A percentile compares a stretch with the other conserved stretches of the same genome.
phyloP scores from a whole-genome alignment of 495 filamentous ascomycete species.

The Talaromyces stipitatus region DNA sequence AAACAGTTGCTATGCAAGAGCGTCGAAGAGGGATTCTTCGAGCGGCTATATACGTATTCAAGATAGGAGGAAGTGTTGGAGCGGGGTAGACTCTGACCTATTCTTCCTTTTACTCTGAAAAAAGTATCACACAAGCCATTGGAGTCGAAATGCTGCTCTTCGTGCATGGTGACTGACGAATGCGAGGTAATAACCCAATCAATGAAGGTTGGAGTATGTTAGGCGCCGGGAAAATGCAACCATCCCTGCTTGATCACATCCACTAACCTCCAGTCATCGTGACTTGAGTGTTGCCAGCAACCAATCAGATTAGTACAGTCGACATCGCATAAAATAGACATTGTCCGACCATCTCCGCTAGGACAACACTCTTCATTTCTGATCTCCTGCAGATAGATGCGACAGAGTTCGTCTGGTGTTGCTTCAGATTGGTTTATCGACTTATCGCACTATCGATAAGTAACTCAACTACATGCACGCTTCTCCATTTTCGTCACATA shows the following conservation, averaged over 20 bases:
- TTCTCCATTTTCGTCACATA: not conserved
- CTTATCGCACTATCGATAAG: not conserved
- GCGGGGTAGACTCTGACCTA: constrained; percentile 1
- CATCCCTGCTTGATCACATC: constrained; percentile 1
- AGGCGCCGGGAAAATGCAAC: not conserved
- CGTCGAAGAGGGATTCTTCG: constrained; percentile 9
- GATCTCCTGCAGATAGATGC: not conserved
- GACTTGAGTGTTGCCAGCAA: not conserved
- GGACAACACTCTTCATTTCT: not conserved
- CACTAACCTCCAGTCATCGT: not conserved
- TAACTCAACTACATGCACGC: not conserved
- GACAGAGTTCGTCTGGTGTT: not conserved
- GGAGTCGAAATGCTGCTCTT: not conserved
- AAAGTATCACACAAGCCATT: not conserved
- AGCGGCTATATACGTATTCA: constrained; percentile 40
- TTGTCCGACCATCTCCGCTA: not conserved
- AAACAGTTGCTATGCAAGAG: constrained; percentile 27
- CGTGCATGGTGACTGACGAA: not conserved
- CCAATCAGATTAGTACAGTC: not conserved
- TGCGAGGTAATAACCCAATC: not conserved
- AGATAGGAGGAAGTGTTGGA: not conserved
- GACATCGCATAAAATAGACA: not conserved
- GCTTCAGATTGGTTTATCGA: not conserved
- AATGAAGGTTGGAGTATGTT: not conserved
- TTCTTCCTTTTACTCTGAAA: not conserved